Evolutionary conservation across 352 stramenopile species (phyloP).

Genomic region (Achlya hypogyna): DNA sequence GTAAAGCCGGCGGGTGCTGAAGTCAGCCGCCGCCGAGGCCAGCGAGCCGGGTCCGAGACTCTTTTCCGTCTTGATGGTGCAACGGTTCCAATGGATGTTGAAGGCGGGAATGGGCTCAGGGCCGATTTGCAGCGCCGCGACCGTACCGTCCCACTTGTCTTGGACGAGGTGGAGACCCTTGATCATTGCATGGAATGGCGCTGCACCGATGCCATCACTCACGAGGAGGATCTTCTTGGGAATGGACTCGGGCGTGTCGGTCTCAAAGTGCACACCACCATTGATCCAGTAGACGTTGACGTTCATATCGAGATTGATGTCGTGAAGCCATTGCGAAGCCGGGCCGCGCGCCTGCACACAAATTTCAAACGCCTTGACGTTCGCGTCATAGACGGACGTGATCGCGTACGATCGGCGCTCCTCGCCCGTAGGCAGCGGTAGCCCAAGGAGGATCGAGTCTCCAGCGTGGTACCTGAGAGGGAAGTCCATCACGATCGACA

Average conservation of each 20-base stretch:
- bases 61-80: not conserved
- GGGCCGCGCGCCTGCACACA: not conserved
- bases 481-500: slow-evolving; percentile 9
- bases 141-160: not conserved
- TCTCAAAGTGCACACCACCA: not conserved
- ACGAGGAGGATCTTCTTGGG: slow-evolving; percentile 1
- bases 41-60: not conserved
- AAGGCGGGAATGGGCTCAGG: not conserved
- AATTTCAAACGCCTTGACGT: not conserved
- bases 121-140: not conserved
- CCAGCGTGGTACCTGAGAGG: slow-evolving; percentile 8
- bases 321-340: not conserved
- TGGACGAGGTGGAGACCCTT: not conserved
- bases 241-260: slow-evolving; percentile 1
- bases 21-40: not conserved
- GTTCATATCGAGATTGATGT: not conserved
- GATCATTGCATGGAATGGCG: slow-evolving; percentile 4
- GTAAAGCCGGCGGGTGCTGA: not conserved
- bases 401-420: not conserved
- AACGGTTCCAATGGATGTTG: not conserved
- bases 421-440: not conserved
- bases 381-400: not conserved
- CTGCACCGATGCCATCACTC: not conserved
- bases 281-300: slow-evolving; percentile 13
- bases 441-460: slow-evolving; percentile 1